phyloP scores from a whole-genome alignment of 2,329 filamentous ascomycete genomes.

The Coleophoma cylindrospora region DNA sequence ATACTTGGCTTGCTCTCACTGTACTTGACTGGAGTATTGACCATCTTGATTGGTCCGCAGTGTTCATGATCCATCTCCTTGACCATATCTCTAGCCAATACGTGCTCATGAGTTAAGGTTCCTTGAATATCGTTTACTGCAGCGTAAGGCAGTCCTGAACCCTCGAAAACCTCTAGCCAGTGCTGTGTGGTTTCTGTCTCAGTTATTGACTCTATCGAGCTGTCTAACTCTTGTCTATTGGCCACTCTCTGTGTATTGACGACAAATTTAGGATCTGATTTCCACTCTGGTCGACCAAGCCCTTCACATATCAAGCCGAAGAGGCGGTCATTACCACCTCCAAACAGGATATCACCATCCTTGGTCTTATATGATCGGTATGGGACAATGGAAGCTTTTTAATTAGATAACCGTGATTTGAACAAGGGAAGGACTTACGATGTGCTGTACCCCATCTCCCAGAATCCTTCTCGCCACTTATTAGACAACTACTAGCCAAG shows the following conservation, averaged over 20 bases:
- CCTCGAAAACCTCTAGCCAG: constrained; percentile 83
- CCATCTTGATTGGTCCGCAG: constrained; percentile 82
- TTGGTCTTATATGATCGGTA: constrained; percentile 79
- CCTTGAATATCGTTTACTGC: constrained; percentile 90
- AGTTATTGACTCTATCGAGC: constrained; percentile 72
- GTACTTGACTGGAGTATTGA: constrained; percentile 94
- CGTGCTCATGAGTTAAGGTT: constrained; percentile 80
- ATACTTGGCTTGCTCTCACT: constrained; percentile 76
- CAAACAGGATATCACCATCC: constrained; percentile 66
- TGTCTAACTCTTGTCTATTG: constrained; percentile 73
- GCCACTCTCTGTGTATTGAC: constrained; percentile 60
- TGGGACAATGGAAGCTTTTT: constrained; percentile 85
- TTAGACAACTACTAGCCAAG: constrained; percentile 85
- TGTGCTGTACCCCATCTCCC: constrained; percentile 96
- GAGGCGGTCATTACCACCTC: constrained; percentile 67
- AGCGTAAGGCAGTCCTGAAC: constrained; percentile 89
- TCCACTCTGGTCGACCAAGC: constrained; percentile 54
- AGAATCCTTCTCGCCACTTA: constrained; percentile 81
- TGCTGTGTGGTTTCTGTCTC: constrained; percentile 74
- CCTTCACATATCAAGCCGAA: constrained; percentile 61
- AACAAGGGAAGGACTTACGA: constrained; percentile 46
- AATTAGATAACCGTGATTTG: constrained; percentile 1
- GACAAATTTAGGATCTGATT: constrained; percentile 50
- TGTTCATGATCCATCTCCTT: constrained; percentile 76
- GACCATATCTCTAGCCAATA: constrained; percentile 82